These are phyloP conservation scores for Neofusicoccum ribis DNA, from an alignment of 2,329 filamentous ascomycete genomes.

Conservation along the genomic window DNA sequence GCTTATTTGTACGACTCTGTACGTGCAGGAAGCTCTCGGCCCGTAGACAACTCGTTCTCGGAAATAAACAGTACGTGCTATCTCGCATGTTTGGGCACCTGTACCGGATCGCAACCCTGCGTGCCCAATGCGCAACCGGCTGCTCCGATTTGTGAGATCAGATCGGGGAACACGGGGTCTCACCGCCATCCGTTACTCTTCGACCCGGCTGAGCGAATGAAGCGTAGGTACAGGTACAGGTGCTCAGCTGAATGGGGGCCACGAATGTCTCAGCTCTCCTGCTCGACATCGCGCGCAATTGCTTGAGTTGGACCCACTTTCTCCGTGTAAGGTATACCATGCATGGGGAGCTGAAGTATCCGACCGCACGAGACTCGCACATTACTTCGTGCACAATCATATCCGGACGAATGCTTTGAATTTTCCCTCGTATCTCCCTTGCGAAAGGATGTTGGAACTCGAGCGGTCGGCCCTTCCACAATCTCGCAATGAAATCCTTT, in stretches of 20 bases:
- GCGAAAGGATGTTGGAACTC: no score
- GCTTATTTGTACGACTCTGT: background rate
- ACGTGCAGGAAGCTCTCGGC: background rate
- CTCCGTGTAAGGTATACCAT: background rate
- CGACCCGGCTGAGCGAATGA: background rate
- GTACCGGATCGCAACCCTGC: background rate
- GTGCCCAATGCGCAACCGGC: background rate
- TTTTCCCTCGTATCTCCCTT: no score
- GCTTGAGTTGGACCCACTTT: background rate
- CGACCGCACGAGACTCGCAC: no score
- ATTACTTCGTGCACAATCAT: no score
- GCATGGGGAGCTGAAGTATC: no score
- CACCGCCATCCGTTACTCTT: background rate
- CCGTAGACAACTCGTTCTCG: background rate
- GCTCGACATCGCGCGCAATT: background rate
- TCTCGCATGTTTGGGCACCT: background rate
- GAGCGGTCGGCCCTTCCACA: no score
- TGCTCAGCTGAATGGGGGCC: background rate
- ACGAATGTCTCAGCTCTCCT: background rate
- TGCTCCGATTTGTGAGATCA: background rate
- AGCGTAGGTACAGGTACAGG: background rate
- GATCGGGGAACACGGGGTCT: background rate
- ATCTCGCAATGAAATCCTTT: no score
- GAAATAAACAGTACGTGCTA: background rate
- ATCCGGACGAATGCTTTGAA: no score